phyloP scores from a whole-genome alignment of 176 grass and related monocot species.

The Pharus latifolius region DNA sequence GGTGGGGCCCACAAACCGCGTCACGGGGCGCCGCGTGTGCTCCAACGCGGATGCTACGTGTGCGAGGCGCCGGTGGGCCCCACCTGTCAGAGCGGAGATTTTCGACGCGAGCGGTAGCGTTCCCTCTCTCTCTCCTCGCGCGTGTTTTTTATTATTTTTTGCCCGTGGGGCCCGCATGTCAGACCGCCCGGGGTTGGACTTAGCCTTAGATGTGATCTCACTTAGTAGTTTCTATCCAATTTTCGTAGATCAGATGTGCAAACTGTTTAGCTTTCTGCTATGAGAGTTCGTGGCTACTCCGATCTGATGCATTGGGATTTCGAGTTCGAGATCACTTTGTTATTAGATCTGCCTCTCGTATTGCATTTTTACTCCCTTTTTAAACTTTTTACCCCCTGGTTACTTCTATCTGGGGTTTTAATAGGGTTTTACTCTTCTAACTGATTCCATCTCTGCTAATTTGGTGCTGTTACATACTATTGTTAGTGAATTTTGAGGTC shows the following conservation, averaged over 20 bases:
- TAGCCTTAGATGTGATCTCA: no score
- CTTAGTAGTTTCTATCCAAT: no score
- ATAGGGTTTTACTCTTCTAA: constrained; percentile 24
- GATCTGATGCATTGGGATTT: neutral
- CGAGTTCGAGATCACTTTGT: neutral
- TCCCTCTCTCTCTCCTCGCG: no score
- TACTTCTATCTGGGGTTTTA: neutral
- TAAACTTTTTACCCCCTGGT: neutral
- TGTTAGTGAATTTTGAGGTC: neutral
- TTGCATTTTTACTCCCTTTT: neutral
- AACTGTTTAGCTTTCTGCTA: neutral
- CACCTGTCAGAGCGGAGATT: no score
- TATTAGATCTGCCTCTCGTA: neutral
- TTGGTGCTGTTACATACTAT: neutral
- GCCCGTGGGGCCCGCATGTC: no score
- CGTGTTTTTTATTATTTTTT: no score
- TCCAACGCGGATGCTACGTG: no score
- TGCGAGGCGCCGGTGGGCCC: no score
- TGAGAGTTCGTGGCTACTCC: neutral
- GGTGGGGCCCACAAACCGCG: no score
- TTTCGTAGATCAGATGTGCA: neutral
- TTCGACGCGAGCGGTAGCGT: no score
- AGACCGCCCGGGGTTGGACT: no score
- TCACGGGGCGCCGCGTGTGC: no score
- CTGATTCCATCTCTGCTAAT: neutral